A percentile compares a stretch with the other conserved stretches of the same genome.
Conservation (phyloP, 1,139 yeast species). For the Kodamaea ohmeri region DNA sequence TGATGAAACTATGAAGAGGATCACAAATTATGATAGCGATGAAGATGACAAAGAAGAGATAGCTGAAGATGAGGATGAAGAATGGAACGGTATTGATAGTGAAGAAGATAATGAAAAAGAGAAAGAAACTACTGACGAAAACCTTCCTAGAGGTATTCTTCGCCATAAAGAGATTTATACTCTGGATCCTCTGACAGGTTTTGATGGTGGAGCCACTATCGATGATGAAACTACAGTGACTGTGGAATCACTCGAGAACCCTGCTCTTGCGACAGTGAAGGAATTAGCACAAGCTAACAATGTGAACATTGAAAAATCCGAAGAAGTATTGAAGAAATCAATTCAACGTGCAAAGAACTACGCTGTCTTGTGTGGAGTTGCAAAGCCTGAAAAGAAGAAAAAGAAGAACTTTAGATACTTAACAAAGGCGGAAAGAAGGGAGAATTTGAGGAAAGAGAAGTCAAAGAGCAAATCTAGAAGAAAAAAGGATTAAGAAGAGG, state of each 20-base stretch:
- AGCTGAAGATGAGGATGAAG: slow-evolving; percentile 20
- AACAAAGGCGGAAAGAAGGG: slow-evolving; percentile 73
- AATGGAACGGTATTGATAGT: slow-evolving; percentile 10
- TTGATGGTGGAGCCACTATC: slow-evolving; percentile 46
- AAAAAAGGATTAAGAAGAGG: slow-evolving; percentile 5
- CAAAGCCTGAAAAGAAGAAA: slow-evolving; percentile 44
- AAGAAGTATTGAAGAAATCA: slow-evolving; percentile 60
- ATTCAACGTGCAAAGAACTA: slow-evolving; percentile 70
- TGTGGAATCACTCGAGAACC: slow-evolving; percentile 54
- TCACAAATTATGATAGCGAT: slow-evolving; percentile 31
- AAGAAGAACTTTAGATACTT: slow-evolving; percentile 87
- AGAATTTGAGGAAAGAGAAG: slow-evolving; percentile 60
- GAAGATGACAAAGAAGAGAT: slow-evolving; percentile 33
- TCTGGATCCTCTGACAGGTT: slow-evolving; percentile 28
- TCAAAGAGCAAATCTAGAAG: slow-evolving; percentile 20
- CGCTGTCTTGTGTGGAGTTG: slow-evolving; percentile 59
- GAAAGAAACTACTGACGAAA: slow-evolving; percentile 9
- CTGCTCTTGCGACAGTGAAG: slow-evolving; percentile 42
- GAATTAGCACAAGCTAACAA: slow-evolving; percentile 59
- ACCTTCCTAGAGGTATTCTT: slow-evolving; percentile 36
- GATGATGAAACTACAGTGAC: slow-evolving; percentile 62
- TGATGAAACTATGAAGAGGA: slow-evolving; percentile 51
- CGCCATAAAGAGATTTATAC: slow-evolving; percentile 45
- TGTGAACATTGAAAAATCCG: slow-evolving; percentile 59
- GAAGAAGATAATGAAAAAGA: slow-evolving; percentile 15